Evolutionary conservation across 108 stramenopile genomes (phyloP), one percentile per base, ranked within the genome.

Genomic region (Skeletonema menzelii): DNA sequence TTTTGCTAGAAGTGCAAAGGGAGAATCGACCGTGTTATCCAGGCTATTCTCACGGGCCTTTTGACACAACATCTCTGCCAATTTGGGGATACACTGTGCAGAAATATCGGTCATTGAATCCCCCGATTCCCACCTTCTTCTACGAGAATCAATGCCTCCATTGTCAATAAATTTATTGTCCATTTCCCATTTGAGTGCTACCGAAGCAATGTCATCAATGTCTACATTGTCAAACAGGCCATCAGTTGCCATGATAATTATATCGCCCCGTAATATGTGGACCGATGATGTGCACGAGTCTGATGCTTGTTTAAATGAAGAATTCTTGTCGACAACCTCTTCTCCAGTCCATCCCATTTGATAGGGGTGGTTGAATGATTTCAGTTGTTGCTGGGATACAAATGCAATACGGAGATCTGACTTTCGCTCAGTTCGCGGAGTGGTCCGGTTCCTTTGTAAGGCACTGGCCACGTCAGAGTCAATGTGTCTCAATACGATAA

Each of bases 171-270:
- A 97, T 61, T 88, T 90, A 87, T 82, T 59, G 66, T 93, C 70
- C 35, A 86, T 70, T 73, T 97, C 97, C 97, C 97, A 98, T 63
- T 94, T 82, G 56, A 93, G 70, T 5, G 89, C 91, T 44, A 97
- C 84, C 24, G 80, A 70, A 38, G 84, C 83, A 64, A 98, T 96
- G 46, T 97, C 96, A 61, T 97, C 97, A 35, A 97, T 75, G 27
- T 98, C 98, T 22, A 98, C 93, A 82, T 98, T 98, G 79, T 98
- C 98, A 73, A 96, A 98, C 24, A 98, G 84, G 6, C 98, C 98
- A 83, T 98, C 98, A 13, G 98, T 97, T 44, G 94, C 96, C 83
- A 97, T 88, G 59, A 98, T 91, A 57, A 98, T 87, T 28, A 97
- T 96, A 70, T 98, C 98, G 6, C 98, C 98, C 1, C 95, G 85